Percentiles rank a stretch among this genome's conserved stretches.
These are phyloP conservation scores for Penicillium sp. DNA, from an alignment of 2,329 filamentous ascomycete species.

Conservation along the genomic window DNA sequence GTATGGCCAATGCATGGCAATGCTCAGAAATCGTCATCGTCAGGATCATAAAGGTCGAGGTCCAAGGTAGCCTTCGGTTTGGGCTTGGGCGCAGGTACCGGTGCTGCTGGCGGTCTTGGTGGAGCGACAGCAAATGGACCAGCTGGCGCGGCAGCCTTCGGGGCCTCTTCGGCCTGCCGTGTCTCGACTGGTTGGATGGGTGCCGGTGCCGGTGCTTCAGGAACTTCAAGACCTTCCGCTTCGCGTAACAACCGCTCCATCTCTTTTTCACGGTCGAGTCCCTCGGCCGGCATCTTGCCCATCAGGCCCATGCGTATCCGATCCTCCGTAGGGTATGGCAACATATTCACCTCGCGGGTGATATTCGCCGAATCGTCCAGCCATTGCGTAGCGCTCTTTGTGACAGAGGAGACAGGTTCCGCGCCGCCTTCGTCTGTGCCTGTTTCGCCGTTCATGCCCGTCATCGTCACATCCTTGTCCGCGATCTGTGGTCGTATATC, in stretches of 20 bases:
- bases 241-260: slow-evolving; percentile 52
- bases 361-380: slow-evolving; percentile 44
- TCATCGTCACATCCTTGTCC: slow-evolving; percentile 38
- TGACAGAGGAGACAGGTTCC: slow-evolving; percentile 40
- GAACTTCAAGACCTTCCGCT: slow-evolving; percentile 56
- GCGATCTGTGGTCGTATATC: slow-evolving; percentile 19
- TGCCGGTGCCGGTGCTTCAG: slow-evolving; percentile 37
- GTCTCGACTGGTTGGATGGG: slow-evolving; percentile 38
- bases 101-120: slow-evolving; percentile 13
- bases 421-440: slow-evolving; percentile 17
- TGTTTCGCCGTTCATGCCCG: slow-evolving; percentile 31
- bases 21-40: slow-evolving; percentile 45
- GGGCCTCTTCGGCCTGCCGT: slow-evolving; percentile 36
- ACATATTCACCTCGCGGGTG: slow-evolving; percentile 42
- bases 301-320: slow-evolving; percentile 49
- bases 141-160: slow-evolving; percentile 36
- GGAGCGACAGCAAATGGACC: slow-evolving; percentile 25
- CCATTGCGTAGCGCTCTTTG: slow-evolving; percentile 44
- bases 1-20: slow-evolving; percentile 1
- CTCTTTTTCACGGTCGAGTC: slow-evolving; percentile 57
- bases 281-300: slow-evolving; percentile 43
- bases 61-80: slow-evolving; percentile 46
- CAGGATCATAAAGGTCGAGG: slow-evolving; percentile 48
- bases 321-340: slow-evolving; percentile 49
- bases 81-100: slow-evolving; percentile 31